A percentile compares a stretch with the other conserved stretches of the same genome.
phyloP scores from a whole-genome alignment of 1,139 yeast genomes.

The Pichia sp. region DNA sequence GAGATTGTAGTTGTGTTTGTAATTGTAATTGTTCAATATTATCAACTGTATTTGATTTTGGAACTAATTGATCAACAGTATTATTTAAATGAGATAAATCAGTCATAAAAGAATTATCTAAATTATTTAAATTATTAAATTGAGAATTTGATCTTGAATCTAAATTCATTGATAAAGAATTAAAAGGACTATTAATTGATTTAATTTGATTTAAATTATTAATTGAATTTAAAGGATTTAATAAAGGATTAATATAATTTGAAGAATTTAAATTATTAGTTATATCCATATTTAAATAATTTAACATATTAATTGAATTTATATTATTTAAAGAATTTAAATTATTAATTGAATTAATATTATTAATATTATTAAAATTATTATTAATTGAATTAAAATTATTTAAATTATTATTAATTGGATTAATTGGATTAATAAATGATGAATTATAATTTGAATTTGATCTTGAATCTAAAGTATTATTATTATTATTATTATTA shows the following conservation, averaged over 20 bases:
- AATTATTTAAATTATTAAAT: neutral
- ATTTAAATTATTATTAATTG: neutral
- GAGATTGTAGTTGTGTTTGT: no score
- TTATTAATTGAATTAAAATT: neutral
- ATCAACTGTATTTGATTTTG: neutral
- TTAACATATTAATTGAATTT: neutral
- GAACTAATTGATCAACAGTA: neutral
- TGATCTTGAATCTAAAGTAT: constrained; percentile 8
- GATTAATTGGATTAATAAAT: neutral
- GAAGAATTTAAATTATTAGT: neutral
- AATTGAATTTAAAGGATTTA: neutral
- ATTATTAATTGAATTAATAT: neutral
- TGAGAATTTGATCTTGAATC: constrained; percentile 7
- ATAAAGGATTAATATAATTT: neutral
- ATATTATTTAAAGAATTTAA: neutral
- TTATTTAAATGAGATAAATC: neutral
- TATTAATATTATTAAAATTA: neutral
- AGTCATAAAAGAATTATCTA: neutral
- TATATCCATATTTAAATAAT: neutral
- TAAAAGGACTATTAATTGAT: no score
- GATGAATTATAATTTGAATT: constrained; percentile 1
- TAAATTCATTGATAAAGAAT: neutral
- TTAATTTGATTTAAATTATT: neutral
- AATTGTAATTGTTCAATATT: neutral
- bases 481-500: neutral